Base-by-base conservation (phyloP, 805 yeast species). In the Metschnikowia gelsemii region DNA sequence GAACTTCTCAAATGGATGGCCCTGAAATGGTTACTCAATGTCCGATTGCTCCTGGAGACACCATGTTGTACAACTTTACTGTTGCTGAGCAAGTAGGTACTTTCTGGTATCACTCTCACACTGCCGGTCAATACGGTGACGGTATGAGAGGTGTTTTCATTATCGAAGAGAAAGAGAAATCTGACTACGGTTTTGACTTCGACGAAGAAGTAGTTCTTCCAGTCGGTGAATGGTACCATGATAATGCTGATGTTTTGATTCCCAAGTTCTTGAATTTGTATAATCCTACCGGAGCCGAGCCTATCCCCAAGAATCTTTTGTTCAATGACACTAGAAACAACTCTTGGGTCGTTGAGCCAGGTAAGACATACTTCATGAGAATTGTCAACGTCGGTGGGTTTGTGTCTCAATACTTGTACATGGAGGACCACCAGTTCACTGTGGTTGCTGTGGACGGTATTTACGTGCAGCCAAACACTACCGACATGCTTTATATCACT, bases 201-300 rank as follows among this genome's bases (percentile, higher is more conserved):
- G 96, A 87, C 59, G 93, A 87, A 61, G 96, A 90, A 56, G 71
- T 80, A 16, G 63, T 76, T 12, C 58, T 91, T 46, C 67, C 85
- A 7, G 54, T 93, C 31, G 71, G 84, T 35, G 99, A 93, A 57
- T 90, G 96, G 95, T 93, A 93, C 69, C 96, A 88, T 61, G 73
- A 74, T 33, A 62, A 64, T 37, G 72, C 82, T 23, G 68, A 70
- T 19, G 78, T 64, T 27, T 69, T 84, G 51, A 72, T 49, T n/a
- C 68, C 73, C 13, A 44, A 54, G 26, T 90, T 93, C 69, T 59
- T 89, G 71, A 78, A 68, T 51, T 61, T 82, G 48, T 81, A 73
- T 70, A 93, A 93, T 66, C 99, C 99, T 45, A 87, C 96, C 8
- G 99, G 99, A 58, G 96, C 98, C 32, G 99, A 93, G 69, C 99